A percentile compares a stretch with the other conserved stretches of the same genome.
phyloP scores from a whole-genome alignment of 805 yeast species.

The Teunomyces aglyptinius region DNA sequence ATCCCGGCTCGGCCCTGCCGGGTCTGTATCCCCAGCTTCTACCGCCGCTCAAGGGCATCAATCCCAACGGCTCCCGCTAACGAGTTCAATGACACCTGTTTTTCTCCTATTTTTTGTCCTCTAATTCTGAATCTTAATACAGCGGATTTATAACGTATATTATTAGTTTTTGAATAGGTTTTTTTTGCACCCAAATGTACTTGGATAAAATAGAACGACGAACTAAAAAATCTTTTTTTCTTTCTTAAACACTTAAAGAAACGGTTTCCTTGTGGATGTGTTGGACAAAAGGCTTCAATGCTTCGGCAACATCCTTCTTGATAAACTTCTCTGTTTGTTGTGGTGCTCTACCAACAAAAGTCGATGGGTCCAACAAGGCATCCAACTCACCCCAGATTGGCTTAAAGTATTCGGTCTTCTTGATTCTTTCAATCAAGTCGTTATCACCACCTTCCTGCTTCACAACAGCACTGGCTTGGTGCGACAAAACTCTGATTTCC shows the following conservation, averaged over 20 bases:
- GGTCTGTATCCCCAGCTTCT: neutral
- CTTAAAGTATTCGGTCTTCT: conserved; percentile 71
- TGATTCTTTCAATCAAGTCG: conserved; percentile 87
- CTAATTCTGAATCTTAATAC: neutral
- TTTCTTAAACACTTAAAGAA: conserved; percentile 68
- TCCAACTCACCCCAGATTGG: conserved; percentile 90
- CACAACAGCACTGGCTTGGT: conserved; percentile 95
- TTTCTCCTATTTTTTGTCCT: neutral
- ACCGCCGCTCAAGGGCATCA: neutral
- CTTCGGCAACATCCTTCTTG: conserved; percentile 76
- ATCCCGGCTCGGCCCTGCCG: neutral
- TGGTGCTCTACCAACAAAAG: conserved; percentile 98
- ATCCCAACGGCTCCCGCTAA: neutral
- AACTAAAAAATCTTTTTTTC: conserved; percentile 1
- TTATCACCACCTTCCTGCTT: conserved; percentile 99
- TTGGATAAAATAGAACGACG: neutral
- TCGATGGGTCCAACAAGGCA: conserved; percentile 78
- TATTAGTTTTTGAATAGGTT: neutral
- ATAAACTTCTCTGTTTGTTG: conserved; percentile 95
- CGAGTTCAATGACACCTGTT: neutral
- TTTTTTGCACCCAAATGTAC: neutral
- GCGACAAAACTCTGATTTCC: conserved; percentile 93
- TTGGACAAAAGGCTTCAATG: conserved; percentile 65
- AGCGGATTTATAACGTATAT: neutral
- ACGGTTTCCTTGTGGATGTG: conserved; percentile 65